These are phyloP conservation scores for Rhodotorula sp. DNA, from an alignment of 1,284 basidiomycete genomes.

Conservation along the genomic window DNA sequence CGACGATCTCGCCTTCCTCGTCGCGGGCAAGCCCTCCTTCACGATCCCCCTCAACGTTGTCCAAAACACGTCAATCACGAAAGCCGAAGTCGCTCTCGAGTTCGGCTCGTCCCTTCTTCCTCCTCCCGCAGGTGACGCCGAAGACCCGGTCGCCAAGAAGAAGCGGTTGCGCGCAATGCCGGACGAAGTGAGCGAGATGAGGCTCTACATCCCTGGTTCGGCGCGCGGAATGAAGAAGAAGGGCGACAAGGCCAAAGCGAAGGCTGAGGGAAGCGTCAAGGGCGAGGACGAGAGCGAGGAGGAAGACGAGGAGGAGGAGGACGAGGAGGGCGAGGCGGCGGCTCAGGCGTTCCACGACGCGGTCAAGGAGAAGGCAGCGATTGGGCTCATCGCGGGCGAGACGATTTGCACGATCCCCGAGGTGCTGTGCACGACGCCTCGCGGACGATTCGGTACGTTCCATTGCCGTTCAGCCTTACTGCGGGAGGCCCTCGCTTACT, in stretches of 20 bases:
- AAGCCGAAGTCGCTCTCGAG: slow-evolving; percentile 96
- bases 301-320: slow-evolving; percentile 51
- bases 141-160: slow-evolving; percentile 37
- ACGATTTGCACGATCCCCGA: slow-evolving; percentile 95
- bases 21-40: slow-evolving; percentile 87
- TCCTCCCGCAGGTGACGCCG: slow-evolving; percentile 21
- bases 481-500: not conserved
- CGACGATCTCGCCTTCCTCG: slow-evolving; percentile 82
- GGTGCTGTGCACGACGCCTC: slow-evolving; percentile 89
- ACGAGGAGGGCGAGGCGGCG: slow-evolving; percentile 65
- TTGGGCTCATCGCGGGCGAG: slow-evolving; percentile 88
- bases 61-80: slow-evolving; percentile 96
- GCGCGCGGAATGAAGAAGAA: slow-evolving; percentile 42
- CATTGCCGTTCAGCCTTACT: not conserved
- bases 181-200: slow-evolving; percentile 93
- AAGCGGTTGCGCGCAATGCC: slow-evolving; percentile 36
- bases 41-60: slow-evolving; percentile 84
- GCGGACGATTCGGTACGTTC: slow-evolving; percentile 35
- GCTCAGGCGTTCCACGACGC: slow-evolving; percentile 95
- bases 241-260: slow-evolving; percentile 54
- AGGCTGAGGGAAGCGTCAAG: slow-evolving; percentile 56
- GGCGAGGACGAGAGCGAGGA: slow-evolving; percentile 44
- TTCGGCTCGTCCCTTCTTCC: slow-evolving; percentile 60
- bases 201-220: slow-evolving; percentile 91
- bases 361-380: slow-evolving; percentile 95